phyloP scores from a whole-genome alignment of 2,329 filamentous ascomycete genomes.

The Neofusicoccum sp. region DNA sequence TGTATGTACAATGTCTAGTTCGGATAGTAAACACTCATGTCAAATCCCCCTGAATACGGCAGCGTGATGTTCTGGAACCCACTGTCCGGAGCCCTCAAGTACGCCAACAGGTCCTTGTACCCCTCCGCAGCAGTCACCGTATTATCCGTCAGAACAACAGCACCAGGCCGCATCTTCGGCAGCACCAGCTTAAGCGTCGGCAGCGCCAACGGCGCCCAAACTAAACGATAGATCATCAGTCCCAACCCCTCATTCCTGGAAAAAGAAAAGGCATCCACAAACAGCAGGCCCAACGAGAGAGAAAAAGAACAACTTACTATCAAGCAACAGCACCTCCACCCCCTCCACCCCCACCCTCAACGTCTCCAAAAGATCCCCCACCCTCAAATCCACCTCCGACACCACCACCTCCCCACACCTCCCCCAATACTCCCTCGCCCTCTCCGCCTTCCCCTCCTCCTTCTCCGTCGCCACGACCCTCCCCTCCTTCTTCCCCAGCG shows the following conservation, averaged over 20 bases:
- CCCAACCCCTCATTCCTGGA: slow-evolving; percentile 4
- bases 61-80: slow-evolving; percentile 52
- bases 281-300: too few relatives aligned
- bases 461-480: slow-evolving; percentile 62
- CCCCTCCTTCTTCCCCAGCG: slow-evolving; percentile 32
- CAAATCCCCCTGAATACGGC: slow-evolving; percentile 50
- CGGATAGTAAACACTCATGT: slow-evolving; percentile 35
- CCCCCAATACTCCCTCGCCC: slow-evolving; percentile 53
- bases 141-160: slow-evolving; percentile 53
- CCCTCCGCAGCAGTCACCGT: slow-evolving; percentile 37
- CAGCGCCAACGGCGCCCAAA: slow-evolving; percentile 56
- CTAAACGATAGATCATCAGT: slow-evolving; percentile 32
- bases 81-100: slow-evolving; percentile 46
- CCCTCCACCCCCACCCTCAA: slow-evolving; percentile 49
- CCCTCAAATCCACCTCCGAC: slow-evolving; percentile 54
- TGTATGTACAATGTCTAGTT: too few relatives aligned
- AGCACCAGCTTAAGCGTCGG: slow-evolving; percentile 51
- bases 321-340: slow-evolving; percentile 59
- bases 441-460: slow-evolving; percentile 53
- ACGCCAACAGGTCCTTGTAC: slow-evolving; percentile 50
- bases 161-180: slow-evolving; percentile 47
- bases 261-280: too few relatives aligned
- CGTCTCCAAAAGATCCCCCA: slow-evolving; percentile 58
- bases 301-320: slow-evolving; percentile 53
- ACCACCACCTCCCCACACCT: slow-evolving; percentile 50